Evolutionary conservation across 1,284 basidiomycete genomes (phyloP).

Genomic region (Cutaneotrichosporon daszewskae): DNA sequence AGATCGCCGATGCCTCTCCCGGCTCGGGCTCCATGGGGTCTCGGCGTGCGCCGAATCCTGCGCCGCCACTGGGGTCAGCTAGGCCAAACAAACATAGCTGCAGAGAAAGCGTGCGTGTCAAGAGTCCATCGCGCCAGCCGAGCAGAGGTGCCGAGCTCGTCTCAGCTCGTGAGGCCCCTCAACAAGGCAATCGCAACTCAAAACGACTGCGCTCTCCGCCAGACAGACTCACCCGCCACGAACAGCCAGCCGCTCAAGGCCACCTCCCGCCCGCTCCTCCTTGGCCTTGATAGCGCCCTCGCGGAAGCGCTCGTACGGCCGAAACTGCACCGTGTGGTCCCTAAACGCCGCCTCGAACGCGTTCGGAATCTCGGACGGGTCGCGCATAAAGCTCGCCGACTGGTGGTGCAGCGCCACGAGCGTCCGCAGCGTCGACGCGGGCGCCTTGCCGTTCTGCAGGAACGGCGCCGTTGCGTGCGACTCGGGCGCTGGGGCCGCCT

Average conservation of each 20-base stretch:
- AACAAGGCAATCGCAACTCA: too few relatives aligned
- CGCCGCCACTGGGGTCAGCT: constrained; percentile 9
- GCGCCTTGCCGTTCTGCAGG: constrained; percentile 18
- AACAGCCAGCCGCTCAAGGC: too few relatives aligned
- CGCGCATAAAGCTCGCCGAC: constrained; percentile 38
- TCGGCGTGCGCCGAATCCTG: neutral
- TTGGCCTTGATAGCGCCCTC: neutral
- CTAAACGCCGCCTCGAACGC: constrained; percentile 36
- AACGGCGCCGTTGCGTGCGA: neutral
- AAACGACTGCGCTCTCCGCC: too few relatives aligned
- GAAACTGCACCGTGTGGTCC: constrained; percentile 15
- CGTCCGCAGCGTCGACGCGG: constrained; percentile 22
- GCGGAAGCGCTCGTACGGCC: constrained; percentile 12
- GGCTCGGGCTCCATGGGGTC: too few relatives aligned
- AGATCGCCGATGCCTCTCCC: neutral
- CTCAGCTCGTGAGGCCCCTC: too few relatives aligned
- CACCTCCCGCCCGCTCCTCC: neutral
- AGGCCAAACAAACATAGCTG: too few relatives aligned
- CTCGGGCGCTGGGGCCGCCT: too few relatives aligned
- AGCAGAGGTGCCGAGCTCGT: too few relatives aligned
- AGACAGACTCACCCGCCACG: too few relatives aligned
- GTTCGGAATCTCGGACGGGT: constrained; percentile 22
- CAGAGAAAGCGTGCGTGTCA: too few relatives aligned
- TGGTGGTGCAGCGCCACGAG: constrained; percentile 41
- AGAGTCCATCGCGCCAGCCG: too few relatives aligned